Base-by-base conservation (phyloP, 2,329 filamentous ascomycete species). In the Paracoccidioides lutzii region DNA sequence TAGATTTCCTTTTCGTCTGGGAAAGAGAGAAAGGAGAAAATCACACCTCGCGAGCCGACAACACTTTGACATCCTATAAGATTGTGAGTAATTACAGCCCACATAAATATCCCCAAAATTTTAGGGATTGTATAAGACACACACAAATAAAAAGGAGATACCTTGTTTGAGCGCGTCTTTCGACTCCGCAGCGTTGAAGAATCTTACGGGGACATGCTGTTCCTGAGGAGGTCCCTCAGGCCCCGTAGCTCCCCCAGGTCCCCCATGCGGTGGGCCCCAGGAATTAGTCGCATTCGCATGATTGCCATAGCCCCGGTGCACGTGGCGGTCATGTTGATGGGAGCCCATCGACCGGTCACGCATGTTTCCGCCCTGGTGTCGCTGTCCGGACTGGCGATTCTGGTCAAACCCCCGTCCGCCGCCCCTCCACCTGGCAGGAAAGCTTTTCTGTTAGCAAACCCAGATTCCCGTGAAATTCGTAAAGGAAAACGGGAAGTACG, bases 161-260 rank as follows among this genome's bases (percentile, higher is more conserved):
- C 74, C 68, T 65, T 65, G 69, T 59, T 65, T 73, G 38, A 76
- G 64, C 56, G 67, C 63, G 44, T 64, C 67, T 59, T 73, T 73
- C 35, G 68, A 64, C 58, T 75, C 74, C 6, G 64, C 61, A 14
- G 69, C 65, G 61, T 76, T 76, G 65, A 76, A 76, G 5, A 67
- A 69, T 28, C 65, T 64, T 30, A 74, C 69, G n/a, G 73, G 66
- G 40, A 69, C 63, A 64, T 75, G 72, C 52, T 70, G 69, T 15
- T 74, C 71, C 58, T 69, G 66, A 46, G 62, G 46, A 50, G 57
- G 55, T 46, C 60, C 22, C 22, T 22, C 22, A 22, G 22, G 22
- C 22, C 22, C 22, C 22, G 22, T 2, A 22, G 22, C 22, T 22
- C 22, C 22, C 22, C 22, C 22, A 22, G 22, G 22, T 1, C 22